Percentiles rank a stretch among this genome's conserved stretches.
Evolutionary conservation across 1,284 basidiomycete genomes (phyloP).

Genomic region (Athelia sp.): DNA sequence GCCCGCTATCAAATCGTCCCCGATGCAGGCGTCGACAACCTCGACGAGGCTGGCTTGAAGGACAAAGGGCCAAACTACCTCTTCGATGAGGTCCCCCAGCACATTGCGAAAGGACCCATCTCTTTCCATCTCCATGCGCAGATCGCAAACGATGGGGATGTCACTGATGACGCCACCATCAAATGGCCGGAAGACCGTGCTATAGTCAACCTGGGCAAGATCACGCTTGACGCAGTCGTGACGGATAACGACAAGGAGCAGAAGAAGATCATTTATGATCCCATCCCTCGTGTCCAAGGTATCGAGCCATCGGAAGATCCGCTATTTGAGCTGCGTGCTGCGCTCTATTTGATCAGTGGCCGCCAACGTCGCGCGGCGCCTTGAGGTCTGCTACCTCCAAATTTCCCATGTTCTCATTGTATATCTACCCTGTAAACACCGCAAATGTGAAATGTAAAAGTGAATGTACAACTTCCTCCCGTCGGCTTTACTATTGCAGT

Average conservation of each 20-base stretch:
- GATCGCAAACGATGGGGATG: conserved; percentile 13
- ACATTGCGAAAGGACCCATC: conserved; percentile 9
- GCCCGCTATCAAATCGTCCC: conserved; percentile 13
- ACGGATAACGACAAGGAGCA: conserved; percentile 8
- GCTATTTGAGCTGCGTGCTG: conserved; percentile 14
- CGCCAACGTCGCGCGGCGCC: conserved; percentile 12
- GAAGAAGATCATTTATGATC: conserved; percentile 15
- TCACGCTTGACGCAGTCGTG: conserved; percentile 9
- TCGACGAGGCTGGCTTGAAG: conserved; percentile 9
- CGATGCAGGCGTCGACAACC: conserved; percentile 11
- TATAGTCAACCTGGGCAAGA: conserved; percentile 9
- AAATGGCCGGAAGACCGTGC: conserved; percentile 14
- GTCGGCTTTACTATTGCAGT: too few species aligned
- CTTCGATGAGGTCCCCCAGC: conserved; percentile 12
- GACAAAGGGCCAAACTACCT: conserved; percentile 11
- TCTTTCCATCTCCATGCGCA: conserved; percentile 11
- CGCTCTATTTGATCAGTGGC: conserved; percentile 15
- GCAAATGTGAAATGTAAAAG: too few species aligned
- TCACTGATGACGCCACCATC: conserved; percentile 11
- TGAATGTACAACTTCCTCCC: too few species aligned
- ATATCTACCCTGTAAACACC: too few species aligned
- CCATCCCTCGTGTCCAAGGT: conserved; percentile 14
- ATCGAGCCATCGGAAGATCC: conserved; percentile 14
- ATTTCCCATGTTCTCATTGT: too few species aligned
- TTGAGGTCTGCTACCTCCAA: too few species aligned